Conservation (phyloP, 768 basidiomycete species). For the Auricularia auricula-judae region DNA sequence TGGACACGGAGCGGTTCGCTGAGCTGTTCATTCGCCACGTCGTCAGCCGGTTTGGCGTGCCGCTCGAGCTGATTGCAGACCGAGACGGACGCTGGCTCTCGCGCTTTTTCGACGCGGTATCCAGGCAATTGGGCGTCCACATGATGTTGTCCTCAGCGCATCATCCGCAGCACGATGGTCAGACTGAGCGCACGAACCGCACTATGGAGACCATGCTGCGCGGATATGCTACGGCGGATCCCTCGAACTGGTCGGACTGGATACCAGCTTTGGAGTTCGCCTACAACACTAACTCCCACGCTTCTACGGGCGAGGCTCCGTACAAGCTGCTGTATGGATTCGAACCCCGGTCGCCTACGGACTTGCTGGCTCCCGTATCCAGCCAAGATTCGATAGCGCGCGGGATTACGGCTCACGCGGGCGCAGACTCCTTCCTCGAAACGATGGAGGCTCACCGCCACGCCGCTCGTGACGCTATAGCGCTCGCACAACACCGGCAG, state of each 20-base stretch:
- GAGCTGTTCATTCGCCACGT: conserved; percentile 7
- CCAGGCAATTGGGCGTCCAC: not conserved
- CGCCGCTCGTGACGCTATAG: conserved; percentile 11
- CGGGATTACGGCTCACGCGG: not conserved
- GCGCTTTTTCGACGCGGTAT: conserved; percentile 5
- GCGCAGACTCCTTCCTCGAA: not conserved
- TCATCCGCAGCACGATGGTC: conserved; percentile 23
- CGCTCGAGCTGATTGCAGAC: conserved; percentile 3
- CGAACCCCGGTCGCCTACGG: conserved; percentile 11
- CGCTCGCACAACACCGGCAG: conserved; percentile 15
- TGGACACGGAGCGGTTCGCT: conserved; percentile 3
- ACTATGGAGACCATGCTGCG: conserved; percentile 17
- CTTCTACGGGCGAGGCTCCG: conserved; percentile 24
- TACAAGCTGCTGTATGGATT: conserved; percentile 26
- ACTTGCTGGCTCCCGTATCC: not conserved
- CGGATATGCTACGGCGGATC: conserved; percentile 17
- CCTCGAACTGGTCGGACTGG: conserved; percentile 18
- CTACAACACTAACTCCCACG: conserved; percentile 21
- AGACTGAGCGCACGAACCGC: conserved; percentile 21
- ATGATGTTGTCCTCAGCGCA: conserved; percentile 4
- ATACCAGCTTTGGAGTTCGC: conserved; percentile 17
- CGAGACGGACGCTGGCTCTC: conserved; percentile 6
- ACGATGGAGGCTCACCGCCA: not conserved
- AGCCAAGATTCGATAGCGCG: not conserved
- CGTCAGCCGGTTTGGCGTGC: conserved; percentile 8